Evolutionary conservation across 805 yeast species (phyloP).

Genomic region (Zygosaccharomyces rouxii): DNA sequence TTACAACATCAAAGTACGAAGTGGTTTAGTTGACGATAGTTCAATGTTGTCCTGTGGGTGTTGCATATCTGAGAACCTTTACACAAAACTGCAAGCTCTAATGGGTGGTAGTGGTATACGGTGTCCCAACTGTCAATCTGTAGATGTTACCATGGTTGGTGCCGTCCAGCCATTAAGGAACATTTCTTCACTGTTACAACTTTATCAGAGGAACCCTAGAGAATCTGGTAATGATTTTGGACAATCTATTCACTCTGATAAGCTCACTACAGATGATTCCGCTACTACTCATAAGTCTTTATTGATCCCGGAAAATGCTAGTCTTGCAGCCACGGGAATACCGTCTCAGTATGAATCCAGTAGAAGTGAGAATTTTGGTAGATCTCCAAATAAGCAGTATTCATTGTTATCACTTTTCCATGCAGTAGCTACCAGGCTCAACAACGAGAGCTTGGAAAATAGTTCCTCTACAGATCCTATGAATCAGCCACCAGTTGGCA

Average conservation of each 20-base stretch:
- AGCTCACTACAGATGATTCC: slow-evolving; percentile 1
- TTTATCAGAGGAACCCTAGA: not conserved
- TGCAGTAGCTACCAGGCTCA: slow-evolving; percentile 27
- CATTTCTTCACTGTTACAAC: slow-evolving; percentile 25
- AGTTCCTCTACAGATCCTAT: not conserved
- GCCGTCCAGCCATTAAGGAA: slow-evolving; percentile 37
- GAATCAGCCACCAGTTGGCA: not conserved
- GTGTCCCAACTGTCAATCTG: slow-evolving; percentile 38
- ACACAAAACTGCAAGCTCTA: slow-evolving; percentile 9
- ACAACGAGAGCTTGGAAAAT: slow-evolving; percentile 4
- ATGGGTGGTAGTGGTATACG: slow-evolving; percentile 10
- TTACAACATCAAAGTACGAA: slow-evolving; percentile 21
- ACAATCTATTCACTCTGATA: not conserved
- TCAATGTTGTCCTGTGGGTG: slow-evolving; percentile 32
- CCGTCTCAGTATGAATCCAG: not conserved
- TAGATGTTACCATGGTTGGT: slow-evolving; percentile 24
- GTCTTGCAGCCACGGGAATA: not conserved
- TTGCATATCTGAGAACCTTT: slow-evolving; percentile 22
- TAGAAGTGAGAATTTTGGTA: not conserved
- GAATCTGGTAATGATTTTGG: not conserved
- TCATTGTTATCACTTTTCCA: slow-evolving; percentile 35
- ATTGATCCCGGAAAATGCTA: not conserved
- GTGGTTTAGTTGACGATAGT: slow-evolving; percentile 25
- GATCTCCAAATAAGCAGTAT: slow-evolving; percentile 22
- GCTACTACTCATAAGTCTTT: slow-evolving; percentile 1